A percentile compares a stretch with the other conserved stretches of the same genome.
These are phyloP conservation scores for Tremella fuciformis DNA, from an alignment of 768 basidiomycete species.

Conservation along the genomic window DNA sequence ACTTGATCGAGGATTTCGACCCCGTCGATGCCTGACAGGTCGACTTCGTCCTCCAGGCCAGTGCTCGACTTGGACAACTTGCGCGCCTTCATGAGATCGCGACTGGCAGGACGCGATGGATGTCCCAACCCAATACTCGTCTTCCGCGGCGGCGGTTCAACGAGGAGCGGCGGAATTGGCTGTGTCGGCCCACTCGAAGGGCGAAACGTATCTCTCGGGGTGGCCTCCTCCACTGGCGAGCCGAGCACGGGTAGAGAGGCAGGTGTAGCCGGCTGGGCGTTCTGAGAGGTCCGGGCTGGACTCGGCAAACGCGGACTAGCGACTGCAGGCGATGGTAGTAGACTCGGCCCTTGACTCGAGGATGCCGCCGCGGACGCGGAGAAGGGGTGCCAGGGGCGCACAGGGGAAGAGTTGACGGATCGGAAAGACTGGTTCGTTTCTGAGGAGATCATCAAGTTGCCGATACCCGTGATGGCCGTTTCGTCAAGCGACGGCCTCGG, in stretches of 20 bases:
- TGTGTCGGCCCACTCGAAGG: slow-evolving; percentile 5
- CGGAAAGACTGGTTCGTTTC: slow-evolving; percentile 9
- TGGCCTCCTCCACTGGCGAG: not conserved
- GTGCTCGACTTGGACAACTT: too few relatives aligned
- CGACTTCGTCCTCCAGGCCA: not conserved
- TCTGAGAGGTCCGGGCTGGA: not conserved
- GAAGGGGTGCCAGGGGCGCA: not conserved
- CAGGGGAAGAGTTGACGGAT: not conserved
- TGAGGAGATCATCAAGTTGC: slow-evolving; percentile 31
- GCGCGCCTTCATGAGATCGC: too few relatives aligned
- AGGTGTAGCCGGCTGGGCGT: not conserved
- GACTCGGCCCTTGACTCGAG: not conserved
- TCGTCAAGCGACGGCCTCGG: slow-evolving; percentile 39
- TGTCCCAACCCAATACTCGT: too few relatives aligned
- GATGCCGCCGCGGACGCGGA: not conserved
- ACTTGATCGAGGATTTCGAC: not conserved
- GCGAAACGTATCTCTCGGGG: not conserved
- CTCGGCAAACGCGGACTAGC: not conserved
- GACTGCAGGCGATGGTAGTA: not conserved
- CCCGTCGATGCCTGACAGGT: slow-evolving; percentile 1
- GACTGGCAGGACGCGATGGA: too few relatives aligned
- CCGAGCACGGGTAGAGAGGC: not conserved
- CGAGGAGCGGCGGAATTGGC: slow-evolving; percentile 6
- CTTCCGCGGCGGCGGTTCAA: slow-evolving; percentile 1
- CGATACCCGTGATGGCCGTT: slow-evolving; percentile 27